Percentiles rank a stretch among this genome's conserved stretches.
These are phyloP conservation scores for Escallonia herrerae DNA, from an alignment of 129 eudicot genomes.

Conservation along the genomic window DNA sequence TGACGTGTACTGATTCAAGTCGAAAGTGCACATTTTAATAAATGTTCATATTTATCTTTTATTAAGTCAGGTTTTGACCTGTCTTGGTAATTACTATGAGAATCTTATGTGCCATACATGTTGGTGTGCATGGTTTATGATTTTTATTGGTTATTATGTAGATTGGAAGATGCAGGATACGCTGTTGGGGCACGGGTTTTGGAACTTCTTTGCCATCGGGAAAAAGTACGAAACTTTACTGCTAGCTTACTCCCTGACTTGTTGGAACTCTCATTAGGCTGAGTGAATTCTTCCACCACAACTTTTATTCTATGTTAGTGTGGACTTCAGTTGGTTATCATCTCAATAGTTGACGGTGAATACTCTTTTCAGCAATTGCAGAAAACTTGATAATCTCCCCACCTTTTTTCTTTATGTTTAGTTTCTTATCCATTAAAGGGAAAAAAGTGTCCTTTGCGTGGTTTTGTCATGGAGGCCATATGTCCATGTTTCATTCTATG, in stretches of 20 bases:
- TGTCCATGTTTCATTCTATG: no score
- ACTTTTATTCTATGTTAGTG: not conserved
- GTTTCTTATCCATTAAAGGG: not conserved
- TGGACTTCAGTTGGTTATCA: not conserved
- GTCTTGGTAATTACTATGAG: no score
- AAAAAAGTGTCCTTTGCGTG: no score
- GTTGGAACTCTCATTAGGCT: not conserved
- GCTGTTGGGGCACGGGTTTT: conserved; percentile 93
- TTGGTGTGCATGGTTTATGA: not conserved
- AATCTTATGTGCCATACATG: not conserved
- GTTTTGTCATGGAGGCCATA: no score
- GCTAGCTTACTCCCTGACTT: not conserved
- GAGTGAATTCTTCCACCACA: not conserved
- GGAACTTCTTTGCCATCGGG: conserved; percentile 97
- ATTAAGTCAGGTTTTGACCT: no score
- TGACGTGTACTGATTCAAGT: no score
- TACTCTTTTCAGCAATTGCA: not conserved
- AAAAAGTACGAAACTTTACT: conserved; percentile 46
- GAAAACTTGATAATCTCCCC: not conserved
- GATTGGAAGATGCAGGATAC: conserved; percentile 99
- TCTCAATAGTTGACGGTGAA: not conserved
- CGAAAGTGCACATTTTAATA: no score
- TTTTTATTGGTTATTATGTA: conserved; percentile 24
- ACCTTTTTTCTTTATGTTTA: not conserved
- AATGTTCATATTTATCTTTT: no score